phyloP scores from a whole-genome alignment of 208 protist species.

The Leishmania mexicana region DNA sequence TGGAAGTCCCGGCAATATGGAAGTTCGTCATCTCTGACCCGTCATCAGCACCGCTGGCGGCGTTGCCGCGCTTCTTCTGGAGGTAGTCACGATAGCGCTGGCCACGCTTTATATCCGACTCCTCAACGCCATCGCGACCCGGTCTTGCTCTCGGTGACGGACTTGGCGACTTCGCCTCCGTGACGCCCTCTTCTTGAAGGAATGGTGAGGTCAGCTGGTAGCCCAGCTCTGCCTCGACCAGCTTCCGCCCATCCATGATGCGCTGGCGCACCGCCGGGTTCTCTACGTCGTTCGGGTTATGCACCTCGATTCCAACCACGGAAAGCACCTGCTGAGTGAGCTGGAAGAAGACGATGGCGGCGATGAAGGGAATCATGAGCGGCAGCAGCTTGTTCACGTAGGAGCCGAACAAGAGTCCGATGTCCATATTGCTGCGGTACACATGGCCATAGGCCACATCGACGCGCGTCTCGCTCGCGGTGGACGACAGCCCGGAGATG shows the following conservation, averaged over 20 bases:
- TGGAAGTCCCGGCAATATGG: neutral
- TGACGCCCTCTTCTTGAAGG: conserved; percentile 39
- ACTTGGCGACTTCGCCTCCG: conserved; percentile 13
- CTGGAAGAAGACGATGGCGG: conserved; percentile 69
- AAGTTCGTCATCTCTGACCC: conserved; percentile 7
- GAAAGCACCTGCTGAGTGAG: conserved; percentile 64
- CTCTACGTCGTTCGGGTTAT: conserved; percentile 78
- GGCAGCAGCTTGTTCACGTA: conserved; percentile 87
- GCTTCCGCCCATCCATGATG: conserved; percentile 75
- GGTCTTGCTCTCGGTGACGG: conserved; percentile 11
- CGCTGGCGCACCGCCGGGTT: conserved; percentile 72
- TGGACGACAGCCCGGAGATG: conserved; percentile 67
- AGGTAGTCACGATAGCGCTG: conserved; percentile 80
- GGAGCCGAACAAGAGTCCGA: conserved; percentile 71
- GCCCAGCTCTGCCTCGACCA: conserved; percentile 76
- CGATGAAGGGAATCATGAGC: conserved; percentile 87
- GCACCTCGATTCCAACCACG: conserved; percentile 77
- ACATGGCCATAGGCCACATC: conserved; percentile 91
- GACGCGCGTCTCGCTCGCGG: conserved; percentile 31
- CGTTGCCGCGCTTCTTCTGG: conserved; percentile 43
- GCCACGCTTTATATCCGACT: conserved; percentile 36
- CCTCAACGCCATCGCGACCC: conserved; percentile 2
- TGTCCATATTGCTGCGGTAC: conserved; percentile 90
- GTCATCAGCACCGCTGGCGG: neutral
- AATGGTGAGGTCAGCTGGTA: conserved; percentile 57